Base-by-base conservation (phyloP, 257 asterid species). In the Cynanchum wilfordii region DNA sequence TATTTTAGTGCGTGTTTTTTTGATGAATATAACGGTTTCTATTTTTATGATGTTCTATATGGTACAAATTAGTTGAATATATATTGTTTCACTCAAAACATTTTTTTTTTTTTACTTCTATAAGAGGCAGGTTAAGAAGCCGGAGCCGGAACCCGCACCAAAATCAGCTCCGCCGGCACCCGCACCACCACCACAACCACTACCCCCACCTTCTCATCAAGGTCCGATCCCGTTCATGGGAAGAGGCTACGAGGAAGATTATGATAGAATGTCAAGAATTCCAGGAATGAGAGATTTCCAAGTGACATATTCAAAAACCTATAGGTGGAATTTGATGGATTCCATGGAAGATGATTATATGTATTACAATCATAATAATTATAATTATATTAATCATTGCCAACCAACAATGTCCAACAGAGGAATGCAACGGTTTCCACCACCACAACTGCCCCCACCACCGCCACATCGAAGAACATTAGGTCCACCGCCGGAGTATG, bases 301-400 rank as follows among this genome's bases (percentile, higher is more conserved):
- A 60, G 50, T 64, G 50, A 64, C 49, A 2, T 67, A 73, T n/a
- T 44, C 76, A 0, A 44, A 66, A n/a, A 59, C 76, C 15, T 73
- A 56, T 54, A 47, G 76, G 7, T 38, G 69, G 69, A 64, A 64
- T 38, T 17, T 29, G 38, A 42, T 10, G 20, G 44, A 73, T 25
- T 33, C 59, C 15, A 36, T 64, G 50, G 50, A 29, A 1, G 29
- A 36, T 15, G 29, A 36, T 15, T 33, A 54, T 55, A 0, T 3
- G 6, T 20, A 56, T 20, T n/a, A 25, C 42, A 9, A 33, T 33
- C 38, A 33, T 33, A 33, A 33, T 33, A 33, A 33, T 33, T 33
- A 33, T 33, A 33, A 33, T 33, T 1, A 12, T 15, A 1, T 19
- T 7, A 1, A 22, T 13, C 63, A 62, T 22, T 11, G 30, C 50